Evolutionary conservation across 208 protist species (phyloP).

Genomic region (Herpetomonas tarakana): DNA sequence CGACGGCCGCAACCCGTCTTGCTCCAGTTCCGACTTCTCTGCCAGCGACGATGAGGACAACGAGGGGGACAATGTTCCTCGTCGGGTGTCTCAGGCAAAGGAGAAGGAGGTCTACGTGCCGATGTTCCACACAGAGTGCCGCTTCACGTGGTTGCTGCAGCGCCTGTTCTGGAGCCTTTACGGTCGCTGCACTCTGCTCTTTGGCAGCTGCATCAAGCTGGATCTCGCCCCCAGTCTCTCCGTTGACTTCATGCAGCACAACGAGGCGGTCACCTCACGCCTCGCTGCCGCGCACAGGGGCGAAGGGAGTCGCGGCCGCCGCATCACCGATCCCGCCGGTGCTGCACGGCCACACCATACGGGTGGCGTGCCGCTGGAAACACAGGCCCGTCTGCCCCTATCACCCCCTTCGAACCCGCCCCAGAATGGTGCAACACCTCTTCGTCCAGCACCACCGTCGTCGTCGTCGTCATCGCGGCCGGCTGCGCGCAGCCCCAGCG

Average conservation of each 20-base stretch:
- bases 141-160: conserved; percentile 68
- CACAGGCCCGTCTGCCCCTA: too few species aligned
- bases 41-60: neutral
- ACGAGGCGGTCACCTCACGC: neutral
- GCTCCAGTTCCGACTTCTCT: neutral
- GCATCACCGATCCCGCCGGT: neutral
- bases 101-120: conserved; percentile 7
- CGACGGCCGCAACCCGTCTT: neutral
- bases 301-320: neutral
- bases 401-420: too few species aligned
- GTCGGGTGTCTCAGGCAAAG: neutral
- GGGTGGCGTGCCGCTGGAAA: too few species aligned
- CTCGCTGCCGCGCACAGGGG: too few species aligned
- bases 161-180: conserved; percentile 57
- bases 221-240: conserved; percentile 15
- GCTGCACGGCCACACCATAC: neutral
- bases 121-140: conserved; percentile 37
- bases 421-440: too few species aligned
- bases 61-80: neutral
- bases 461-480: neutral
- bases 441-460: neutral
- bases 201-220: conserved; percentile 41
- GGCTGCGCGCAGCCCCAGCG: too few species aligned
- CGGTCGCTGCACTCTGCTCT: conserved; percentile 55
- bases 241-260: neutral